Evolutionary conservation across 257 asterid genomes (phyloP).

Genomic region (Scutellaria barbata): DNA sequence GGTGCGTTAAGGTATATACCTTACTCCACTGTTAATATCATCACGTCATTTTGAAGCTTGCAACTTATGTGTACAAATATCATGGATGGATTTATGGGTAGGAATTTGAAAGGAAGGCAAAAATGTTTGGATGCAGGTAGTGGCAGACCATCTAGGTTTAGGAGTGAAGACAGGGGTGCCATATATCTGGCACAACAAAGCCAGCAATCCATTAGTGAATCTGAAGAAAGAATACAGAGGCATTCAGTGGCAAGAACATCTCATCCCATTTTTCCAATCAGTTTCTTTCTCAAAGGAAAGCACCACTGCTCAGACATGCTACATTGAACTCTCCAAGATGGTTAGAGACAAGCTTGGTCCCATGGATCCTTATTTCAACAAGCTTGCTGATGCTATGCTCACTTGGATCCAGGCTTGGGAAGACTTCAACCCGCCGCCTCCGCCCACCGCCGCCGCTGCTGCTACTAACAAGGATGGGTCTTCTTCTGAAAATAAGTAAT

Average conservation of each 20-base stretch:
- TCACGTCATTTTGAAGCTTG: too few species aligned
- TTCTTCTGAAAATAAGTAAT: slow-evolving; percentile 45
- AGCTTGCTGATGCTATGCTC: slow-evolving; percentile 72
- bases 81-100: too few species aligned
- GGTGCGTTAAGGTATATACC: slow-evolving; percentile 61
- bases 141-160: slow-evolving; percentile 63
- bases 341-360: slow-evolving; percentile 60
- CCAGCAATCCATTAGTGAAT: slow-evolving; percentile 76
- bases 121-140: too few species aligned
- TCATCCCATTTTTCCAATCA: slow-evolving; percentile 74
- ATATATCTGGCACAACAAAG: slow-evolving; percentile 83
- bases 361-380: slow-evolving; percentile 62
- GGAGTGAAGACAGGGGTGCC: slow-evolving; percentile 85
- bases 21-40: neutral
- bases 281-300: slow-evolving; percentile 55
- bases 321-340: slow-evolving; percentile 65
- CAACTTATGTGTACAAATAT: too few species aligned
- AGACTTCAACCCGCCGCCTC: slow-evolving; percentile 48
- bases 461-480: slow-evolving; percentile 31
- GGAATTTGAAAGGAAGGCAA: too few species aligned
- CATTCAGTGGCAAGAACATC: slow-evolving; percentile 73
- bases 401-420: slow-evolving; percentile 80
- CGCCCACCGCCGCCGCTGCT: slow-evolving; percentile 19
- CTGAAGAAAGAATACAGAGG: slow-evolving; percentile 73
- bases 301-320: slow-evolving; percentile 68